phyloP scores from a whole-genome alignment of 2,329 filamentous ascomycete species.

The Gaeumannomyces tritici region DNA sequence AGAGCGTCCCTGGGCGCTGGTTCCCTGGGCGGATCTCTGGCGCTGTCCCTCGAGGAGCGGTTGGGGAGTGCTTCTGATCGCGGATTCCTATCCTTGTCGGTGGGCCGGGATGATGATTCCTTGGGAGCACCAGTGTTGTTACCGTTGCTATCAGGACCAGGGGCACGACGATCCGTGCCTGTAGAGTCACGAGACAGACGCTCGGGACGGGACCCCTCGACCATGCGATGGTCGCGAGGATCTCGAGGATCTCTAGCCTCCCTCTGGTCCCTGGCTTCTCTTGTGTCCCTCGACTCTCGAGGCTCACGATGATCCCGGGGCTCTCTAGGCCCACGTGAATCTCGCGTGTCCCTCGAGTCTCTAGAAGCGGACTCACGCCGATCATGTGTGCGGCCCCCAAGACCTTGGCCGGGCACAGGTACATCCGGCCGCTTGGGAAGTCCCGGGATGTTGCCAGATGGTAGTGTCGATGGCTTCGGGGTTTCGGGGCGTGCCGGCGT shows the following conservation, averaged over 20 bases:
- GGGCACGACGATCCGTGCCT: constrained; percentile 29
- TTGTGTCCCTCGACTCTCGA: constrained; percentile 27
- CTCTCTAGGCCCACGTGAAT: constrained; percentile 22
- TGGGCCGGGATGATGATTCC: constrained; percentile 22
- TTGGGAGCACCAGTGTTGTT: constrained; percentile 11
- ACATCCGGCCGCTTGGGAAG: constrained; percentile 20
- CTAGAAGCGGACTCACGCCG: constrained; percentile 11
- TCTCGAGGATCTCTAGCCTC: constrained; percentile 26
- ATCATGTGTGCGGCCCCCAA: constrained; percentile 13
- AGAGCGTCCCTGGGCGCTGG: not conserved
- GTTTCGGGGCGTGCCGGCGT: constrained; percentile 18
- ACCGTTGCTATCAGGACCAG: constrained; percentile 21
- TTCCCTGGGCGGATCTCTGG: constrained; percentile 6
- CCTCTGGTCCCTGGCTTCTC: constrained; percentile 19
- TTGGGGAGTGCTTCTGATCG: constrained; percentile 7
- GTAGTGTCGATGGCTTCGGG: constrained; percentile 22
- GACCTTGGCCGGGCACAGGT: constrained; percentile 13
- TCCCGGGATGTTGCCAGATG: constrained; percentile 11
- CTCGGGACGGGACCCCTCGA: constrained; percentile 31
- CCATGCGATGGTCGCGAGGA: constrained; percentile 16
- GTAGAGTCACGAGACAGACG: constrained; percentile 26
- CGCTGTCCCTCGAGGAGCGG: constrained; percentile 27
- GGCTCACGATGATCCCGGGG: constrained; percentile 23
- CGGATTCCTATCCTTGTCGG: constrained; percentile 29
- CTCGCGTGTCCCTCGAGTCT: constrained; percentile 19